Percentiles rank a stretch among this genome's conserved stretches.
Evolutionary conservation across 2,329 filamentous ascomycete genomes (phyloP).

Genomic region (Calonectria multiphialidica): DNA sequence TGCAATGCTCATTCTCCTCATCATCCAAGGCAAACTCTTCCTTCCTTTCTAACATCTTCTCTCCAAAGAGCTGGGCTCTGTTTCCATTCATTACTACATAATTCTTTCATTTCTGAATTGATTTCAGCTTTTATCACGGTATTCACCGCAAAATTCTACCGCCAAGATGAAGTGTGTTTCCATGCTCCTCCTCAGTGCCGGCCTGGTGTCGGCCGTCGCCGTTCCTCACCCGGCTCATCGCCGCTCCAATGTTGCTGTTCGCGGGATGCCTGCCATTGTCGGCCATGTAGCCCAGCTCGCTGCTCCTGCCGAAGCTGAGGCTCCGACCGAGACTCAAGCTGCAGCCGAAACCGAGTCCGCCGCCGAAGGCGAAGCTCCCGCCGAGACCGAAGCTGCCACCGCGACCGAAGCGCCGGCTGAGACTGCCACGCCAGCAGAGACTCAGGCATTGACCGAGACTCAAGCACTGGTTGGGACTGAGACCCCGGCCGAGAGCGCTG

Average conservation of each 20-base stretch:
- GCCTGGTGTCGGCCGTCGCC: background rate
- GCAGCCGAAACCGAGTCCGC: background rate
- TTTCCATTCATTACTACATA: background rate
- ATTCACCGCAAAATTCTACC: background rate
- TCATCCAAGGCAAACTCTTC: background rate
- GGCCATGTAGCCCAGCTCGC: background rate
- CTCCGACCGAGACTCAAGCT: background rate
- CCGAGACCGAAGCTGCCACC: background rate
- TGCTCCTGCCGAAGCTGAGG: background rate
- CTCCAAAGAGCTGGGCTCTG: background rate
- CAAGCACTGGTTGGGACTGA: background rate
- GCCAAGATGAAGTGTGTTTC: constrained; percentile 1
- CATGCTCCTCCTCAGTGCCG: background rate
- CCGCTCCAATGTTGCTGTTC: background rate
- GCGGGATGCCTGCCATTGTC: no score
- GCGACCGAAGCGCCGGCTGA: background rate
- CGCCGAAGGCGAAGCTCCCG: background rate
- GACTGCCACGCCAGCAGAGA: background rate
- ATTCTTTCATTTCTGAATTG: constrained; percentile 3
- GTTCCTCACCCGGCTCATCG: background rate
- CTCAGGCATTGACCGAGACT: background rate
- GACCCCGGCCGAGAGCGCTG: background rate
- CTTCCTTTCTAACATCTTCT: background rate
- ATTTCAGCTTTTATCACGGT: constrained; percentile 13
- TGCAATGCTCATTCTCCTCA: no score